Evolutionary conservation across 2,329 filamentous ascomycete species (phyloP), one percentile per base, ranked within the genome.

Genomic region (Calonectria crousiana): DNA sequence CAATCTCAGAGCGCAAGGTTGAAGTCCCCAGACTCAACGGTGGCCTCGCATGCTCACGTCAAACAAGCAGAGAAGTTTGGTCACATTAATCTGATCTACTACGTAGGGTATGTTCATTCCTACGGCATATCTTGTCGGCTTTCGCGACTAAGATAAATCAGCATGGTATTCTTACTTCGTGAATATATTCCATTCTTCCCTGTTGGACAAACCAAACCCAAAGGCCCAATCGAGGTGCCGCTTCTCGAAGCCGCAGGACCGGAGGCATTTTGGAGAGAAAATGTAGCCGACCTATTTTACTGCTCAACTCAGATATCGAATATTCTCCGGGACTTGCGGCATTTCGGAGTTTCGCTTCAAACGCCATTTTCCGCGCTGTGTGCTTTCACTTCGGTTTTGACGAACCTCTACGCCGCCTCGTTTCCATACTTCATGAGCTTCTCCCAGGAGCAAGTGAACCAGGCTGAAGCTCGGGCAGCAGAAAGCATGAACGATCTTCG

Each of bases 41-140:
- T 77, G 0, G 79, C 78, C 0, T 75, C 78, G 3, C 79, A 81
- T 67, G 77, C 79, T 2, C 79, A 81, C 52, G 60, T 78, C 2
- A 77, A 79, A 20, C 79, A 80, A 4, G 79, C 77, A 1, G 79
- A 81, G 65, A 75, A 69, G 16, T 81, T 81, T 41, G 79, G 78
- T 2, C 79, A 79, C 18, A 71, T 81, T 28, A 81, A 80, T 34
- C 28, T 81, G 10, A 76, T 81, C 0, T 81, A 81, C 72, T 81
- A 81, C 38, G 56, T 81, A 44, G 79, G 78, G 79, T 80, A 23
- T 67, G 56, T 6, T 2, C 0, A 6, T 44, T 34, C 16, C 11
- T 41, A 6, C 2, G 6, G 2, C 4, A 16, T 10, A 3, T 26
- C 1, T n/a, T n/a, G 18, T 9, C 1, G 8, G n/a, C n/a, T 23